A percentile compares a stretch with the other conserved stretches of the same genome.
Conservation (phyloP, 192 early-diverging fungal genomes). For the Coemansia sp. region DNA sequence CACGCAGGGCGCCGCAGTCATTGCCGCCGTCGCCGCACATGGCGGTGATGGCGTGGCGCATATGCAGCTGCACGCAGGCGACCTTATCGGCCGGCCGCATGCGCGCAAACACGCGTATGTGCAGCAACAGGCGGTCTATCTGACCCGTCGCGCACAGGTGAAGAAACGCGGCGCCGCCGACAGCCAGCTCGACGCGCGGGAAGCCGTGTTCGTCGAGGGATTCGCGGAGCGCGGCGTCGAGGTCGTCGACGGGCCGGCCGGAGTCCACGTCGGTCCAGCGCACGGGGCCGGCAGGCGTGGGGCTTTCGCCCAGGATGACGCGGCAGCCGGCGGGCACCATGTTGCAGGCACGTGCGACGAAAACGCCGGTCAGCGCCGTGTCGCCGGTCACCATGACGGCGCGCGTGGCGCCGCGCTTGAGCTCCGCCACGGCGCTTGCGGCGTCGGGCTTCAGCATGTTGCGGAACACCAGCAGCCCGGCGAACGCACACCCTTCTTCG, state of each 20-base stretch:
- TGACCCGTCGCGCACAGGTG: slow-evolving; percentile 35
- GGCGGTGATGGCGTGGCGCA: slow-evolving; percentile 73
- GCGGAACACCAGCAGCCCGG: slow-evolving; percentile 69
- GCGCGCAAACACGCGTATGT: slow-evolving; percentile 73
- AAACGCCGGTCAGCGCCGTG: slow-evolving; percentile 69
- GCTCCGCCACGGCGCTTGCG: slow-evolving; percentile 58
- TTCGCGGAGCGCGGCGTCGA: slow-evolving; percentile 53
- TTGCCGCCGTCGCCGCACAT: slow-evolving; percentile 91
- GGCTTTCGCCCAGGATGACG: slow-evolving; percentile 58
- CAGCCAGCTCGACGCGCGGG: slow-evolving; percentile 60
- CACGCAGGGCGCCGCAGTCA: slow-evolving; percentile 78
- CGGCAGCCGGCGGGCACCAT: slow-evolving; percentile 56
- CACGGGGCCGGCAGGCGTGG: slow-evolving; percentile 4
- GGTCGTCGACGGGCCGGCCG: slow-evolving; percentile 22
- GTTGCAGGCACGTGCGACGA: slow-evolving; percentile 63
- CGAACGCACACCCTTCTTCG: slow-evolving; percentile 55
- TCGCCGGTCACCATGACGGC: slow-evolving; percentile 86
- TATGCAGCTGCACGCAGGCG: slow-evolving; percentile 66
- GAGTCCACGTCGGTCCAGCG: slow-evolving; percentile 24
- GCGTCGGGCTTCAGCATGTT: slow-evolving; percentile 77
- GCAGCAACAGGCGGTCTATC: slow-evolving; percentile 58
- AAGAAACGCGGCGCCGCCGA: slow-evolving; percentile 68
- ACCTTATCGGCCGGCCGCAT: slow-evolving; percentile 81
- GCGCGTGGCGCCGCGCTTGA: slow-evolving; percentile 64
- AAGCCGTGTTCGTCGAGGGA: slow-evolving; percentile 47